These are phyloP conservation scores for Purpureocillium lavendulum DNA, from an alignment of 2,329 filamentous ascomycete genomes.

Conservation along the genomic window DNA sequence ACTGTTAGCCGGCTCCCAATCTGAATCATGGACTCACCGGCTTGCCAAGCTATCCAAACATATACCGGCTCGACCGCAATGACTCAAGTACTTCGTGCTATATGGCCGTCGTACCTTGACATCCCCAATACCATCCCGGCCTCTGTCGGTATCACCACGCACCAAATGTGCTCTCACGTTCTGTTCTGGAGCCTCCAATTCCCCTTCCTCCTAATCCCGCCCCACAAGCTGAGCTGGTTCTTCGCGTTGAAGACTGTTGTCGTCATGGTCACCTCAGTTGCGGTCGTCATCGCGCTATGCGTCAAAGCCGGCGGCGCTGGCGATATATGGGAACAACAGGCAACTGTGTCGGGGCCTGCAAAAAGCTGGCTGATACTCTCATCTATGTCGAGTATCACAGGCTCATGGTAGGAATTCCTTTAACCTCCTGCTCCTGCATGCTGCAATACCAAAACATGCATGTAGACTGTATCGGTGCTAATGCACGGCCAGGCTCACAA, in stretches of 20 bases:
- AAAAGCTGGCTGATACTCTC: conserved; percentile 5
- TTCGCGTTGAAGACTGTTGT: conserved; percentile 21
- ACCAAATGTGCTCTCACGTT: conserved; percentile 48
- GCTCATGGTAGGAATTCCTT: background rate
- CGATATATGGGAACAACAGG: conserved; percentile 10
- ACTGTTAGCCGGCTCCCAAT: background rate
- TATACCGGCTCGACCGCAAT: conserved; percentile 12
- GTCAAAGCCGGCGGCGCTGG: conserved; percentile 16
- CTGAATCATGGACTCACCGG: conserved; percentile 49
- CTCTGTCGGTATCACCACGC: conserved; percentile 43
- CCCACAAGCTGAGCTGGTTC: conserved; percentile 42
- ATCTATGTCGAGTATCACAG: conserved; percentile 3
- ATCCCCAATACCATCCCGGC: conserved; percentile 43
- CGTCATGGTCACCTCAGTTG: conserved; percentile 8
- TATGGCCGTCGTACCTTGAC: conserved; percentile 46
- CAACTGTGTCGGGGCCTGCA: conserved; percentile 3
- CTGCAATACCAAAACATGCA: too few relatives aligned
- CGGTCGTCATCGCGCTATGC: conserved; percentile 11
- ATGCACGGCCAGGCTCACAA: conserved; percentile 17
- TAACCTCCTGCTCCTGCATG: background rate
- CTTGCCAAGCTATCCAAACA: conserved; percentile 32
- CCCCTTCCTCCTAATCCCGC: conserved; percentile 45
- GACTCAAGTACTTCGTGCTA: conserved; percentile 32
- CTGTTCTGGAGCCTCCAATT: conserved; percentile 49
- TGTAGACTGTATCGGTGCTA: too few relatives aligned